Conservation (phyloP, 176 grass and related monocot genomes). For the Triticum aestivum region IWGSC_CS_RefSeq_v2.1 NC_057811.1:398649947-398650446, state of each 20-base stretch:
- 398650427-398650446: slow-evolving; percentile 5
- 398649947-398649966: slow-evolving; percentile 94
- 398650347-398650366: slow-evolving; percentile 38
- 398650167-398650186: slow-evolving; percentile 10
- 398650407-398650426: slow-evolving; percentile 13
- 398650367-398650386: slow-evolving; percentile 35
- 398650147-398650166: slow-evolving; percentile 23
- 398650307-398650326: slow-evolving; percentile 47
- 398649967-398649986: slow-evolving; percentile 96
- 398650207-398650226: not conserved
- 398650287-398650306: slow-evolving; percentile 31
- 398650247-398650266: slow-evolving; percentile 27
- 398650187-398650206: slow-evolving; percentile 12
- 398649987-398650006: slow-evolving; percentile 89
- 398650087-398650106: not conserved
- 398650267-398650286: slow-evolving; percentile 26
- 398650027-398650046: slow-evolving; percentile 94
- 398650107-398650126: slow-evolving; percentile 33
- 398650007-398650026: slow-evolving; percentile 89
- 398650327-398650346: slow-evolving; percentile 26
- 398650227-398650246: not conserved
- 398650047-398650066: slow-evolving; percentile 89
- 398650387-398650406: slow-evolving; percentile 26
- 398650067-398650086: slow-evolving; percentile 62
- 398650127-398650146: slow-evolving; percentile 21